These are phyloP conservation scores for Keqinozyma sinolaborantium DNA, from an alignment of 1,139 yeast genomes.

Conservation along the genomic window DNA sequence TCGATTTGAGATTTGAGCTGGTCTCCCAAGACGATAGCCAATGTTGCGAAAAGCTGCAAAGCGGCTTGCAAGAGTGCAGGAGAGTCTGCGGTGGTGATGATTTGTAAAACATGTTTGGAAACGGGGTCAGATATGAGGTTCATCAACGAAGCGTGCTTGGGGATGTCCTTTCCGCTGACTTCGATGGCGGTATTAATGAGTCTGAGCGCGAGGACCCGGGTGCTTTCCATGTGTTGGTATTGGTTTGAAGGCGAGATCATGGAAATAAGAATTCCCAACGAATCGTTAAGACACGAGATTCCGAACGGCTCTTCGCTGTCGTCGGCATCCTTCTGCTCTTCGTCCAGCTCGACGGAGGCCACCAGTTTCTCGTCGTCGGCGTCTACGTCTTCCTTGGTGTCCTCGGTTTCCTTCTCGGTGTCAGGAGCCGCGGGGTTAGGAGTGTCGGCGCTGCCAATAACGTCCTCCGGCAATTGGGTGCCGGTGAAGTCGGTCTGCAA, in stretches of 20 bases:
- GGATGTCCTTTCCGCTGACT: slow-evolving; percentile 68
- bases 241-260: slow-evolving; percentile 81
- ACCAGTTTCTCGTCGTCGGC: slow-evolving; percentile 4
- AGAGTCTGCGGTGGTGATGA: slow-evolving; percentile 68
- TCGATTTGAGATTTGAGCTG: slow-evolving; percentile 66
- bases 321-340: not conserved
- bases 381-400: slow-evolving; percentile 4
- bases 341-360: slow-evolving; percentile 29
- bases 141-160: slow-evolving; percentile 64
- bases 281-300: slow-evolving; percentile 64
- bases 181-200: slow-evolving; percentile 79
- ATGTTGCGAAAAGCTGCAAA: slow-evolving; percentile 69
- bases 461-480: slow-evolving; percentile 36
- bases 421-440: not conserved
- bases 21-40: slow-evolving; percentile 56
- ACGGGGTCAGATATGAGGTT: slow-evolving; percentile 72
- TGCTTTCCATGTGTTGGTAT: slow-evolving; percentile 81
- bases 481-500: slow-evolving; percentile 33
- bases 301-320: slow-evolving; percentile 51
- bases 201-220: slow-evolving; percentile 78
- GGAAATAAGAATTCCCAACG: slow-evolving; percentile 73
- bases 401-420: slow-evolving; percentile 3
- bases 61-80: slow-evolving; percentile 71
- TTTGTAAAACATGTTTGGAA: slow-evolving; percentile 77
- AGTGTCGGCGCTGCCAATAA: slow-evolving; percentile 35